These are phyloP conservation scores for Sugiyamaella neomexicana DNA, from an alignment of 1,139 yeast genomes.

Conservation along the genomic window DNA sequence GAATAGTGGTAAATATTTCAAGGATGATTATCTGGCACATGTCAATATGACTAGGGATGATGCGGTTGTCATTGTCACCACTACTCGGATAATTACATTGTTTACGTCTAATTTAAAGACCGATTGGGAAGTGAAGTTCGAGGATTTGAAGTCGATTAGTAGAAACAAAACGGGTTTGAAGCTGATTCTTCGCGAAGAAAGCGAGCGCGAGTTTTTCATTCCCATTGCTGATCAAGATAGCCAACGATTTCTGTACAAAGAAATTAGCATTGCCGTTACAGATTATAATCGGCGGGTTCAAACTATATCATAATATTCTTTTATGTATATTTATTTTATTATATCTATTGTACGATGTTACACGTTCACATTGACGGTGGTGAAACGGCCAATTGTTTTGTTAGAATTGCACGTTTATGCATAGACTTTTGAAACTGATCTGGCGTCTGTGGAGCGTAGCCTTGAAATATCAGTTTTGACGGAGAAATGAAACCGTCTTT, in stretches of 20 bases:
- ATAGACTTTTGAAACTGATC: slow-evolving; percentile 20
- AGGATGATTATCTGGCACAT: slow-evolving; percentile 83
- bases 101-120: slow-evolving; percentile 60
- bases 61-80: slow-evolving; percentile 73
- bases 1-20: slow-evolving; percentile 73
- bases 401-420: slow-evolving; percentile 20
- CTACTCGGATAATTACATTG: slow-evolving; percentile 66
- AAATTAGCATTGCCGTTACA: slow-evolving; percentile 76
- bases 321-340: slow-evolving; percentile 5
- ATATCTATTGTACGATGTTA: not conserved
- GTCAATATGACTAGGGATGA: slow-evolving; percentile 74
- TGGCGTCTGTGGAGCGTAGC: slow-evolving; percentile 22
- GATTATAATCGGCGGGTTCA: slow-evolving; percentile 56
- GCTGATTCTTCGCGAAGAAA: slow-evolving; percentile 43
- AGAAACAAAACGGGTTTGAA: slow-evolving; percentile 80
- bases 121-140: slow-evolving; percentile 66
- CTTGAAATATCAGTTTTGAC: slow-evolving; percentile 22
- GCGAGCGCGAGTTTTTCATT: slow-evolving; percentile 57
- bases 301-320: slow-evolving; percentile 26
- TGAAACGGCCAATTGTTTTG: slow-evolving; percentile 12
- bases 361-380: not conserved
- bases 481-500: slow-evolving; percentile 22
- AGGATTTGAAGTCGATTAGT: slow-evolving; percentile 63
- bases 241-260: slow-evolving; percentile 65
- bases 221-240: slow-evolving; percentile 72